These are phyloP conservation scores for Vigna mungo DNA, from an alignment of 306 rosid species.

Conservation along the genomic window DNA sequence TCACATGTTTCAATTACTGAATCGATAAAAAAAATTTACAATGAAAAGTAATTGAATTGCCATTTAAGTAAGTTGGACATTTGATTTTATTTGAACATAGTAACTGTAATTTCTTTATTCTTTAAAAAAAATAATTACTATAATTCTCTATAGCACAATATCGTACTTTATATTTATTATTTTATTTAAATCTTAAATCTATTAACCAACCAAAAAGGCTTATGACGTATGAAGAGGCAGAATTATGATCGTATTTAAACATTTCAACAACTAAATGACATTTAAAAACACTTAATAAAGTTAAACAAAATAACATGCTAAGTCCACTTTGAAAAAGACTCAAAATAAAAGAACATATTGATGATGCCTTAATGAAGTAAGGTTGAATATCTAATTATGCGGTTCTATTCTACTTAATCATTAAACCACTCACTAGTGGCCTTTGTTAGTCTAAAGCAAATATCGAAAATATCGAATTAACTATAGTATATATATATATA, in stretches of 20 bases:
- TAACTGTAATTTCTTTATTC: neutral
- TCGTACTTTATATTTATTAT: too few species aligned
- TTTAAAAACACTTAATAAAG: neutral
- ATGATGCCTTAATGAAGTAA: conserved; percentile 13
- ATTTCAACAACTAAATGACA: neutral
- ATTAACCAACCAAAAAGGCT: neutral
- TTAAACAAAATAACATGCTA: neutral
- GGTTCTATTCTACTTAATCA: conserved; percentile 4
- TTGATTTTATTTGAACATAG: neutral
- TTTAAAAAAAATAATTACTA: too few species aligned
- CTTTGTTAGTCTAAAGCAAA: neutral
- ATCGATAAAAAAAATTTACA: neutral
- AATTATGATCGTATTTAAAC: neutral
- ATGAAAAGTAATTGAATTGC: neutral
- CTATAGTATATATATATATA: too few species aligned
- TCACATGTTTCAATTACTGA: neutral
- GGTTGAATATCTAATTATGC: conserved; percentile 31
- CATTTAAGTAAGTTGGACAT: neutral
- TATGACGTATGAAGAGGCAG: neutral
- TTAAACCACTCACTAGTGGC: neutral
- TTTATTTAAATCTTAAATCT: neutral
- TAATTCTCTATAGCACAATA: too few species aligned
- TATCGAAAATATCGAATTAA: too few species aligned
- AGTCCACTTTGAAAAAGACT: neutral
- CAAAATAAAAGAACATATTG: neutral